A percentile compares a stretch with the other conserved stretches of the same genome.
These are phyloP conservation scores for Xylaria grammica DNA, from an alignment of 495 filamentous ascomycete species.

Conservation along the genomic window DNA sequence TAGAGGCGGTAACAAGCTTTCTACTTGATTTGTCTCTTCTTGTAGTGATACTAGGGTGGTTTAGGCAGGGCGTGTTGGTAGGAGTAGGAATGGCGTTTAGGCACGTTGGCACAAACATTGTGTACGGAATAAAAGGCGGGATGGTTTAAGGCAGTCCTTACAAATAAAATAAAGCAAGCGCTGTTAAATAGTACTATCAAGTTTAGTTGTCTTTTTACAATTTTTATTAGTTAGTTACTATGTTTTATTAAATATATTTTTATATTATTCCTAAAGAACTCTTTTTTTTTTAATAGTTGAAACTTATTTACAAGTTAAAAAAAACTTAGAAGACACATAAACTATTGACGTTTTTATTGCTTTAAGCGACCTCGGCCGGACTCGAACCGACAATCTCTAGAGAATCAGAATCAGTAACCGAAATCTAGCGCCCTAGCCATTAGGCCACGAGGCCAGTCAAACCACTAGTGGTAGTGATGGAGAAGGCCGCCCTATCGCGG, in stretches of 20 bases:
- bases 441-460: constrained; percentile 13
- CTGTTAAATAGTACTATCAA: constrained; percentile 8
- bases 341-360: too few relatives aligned
- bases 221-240: neutral
- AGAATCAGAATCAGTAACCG: constrained; percentile 1
- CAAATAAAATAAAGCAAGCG: constrained; percentile 6
- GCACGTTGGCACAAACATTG: neutral
- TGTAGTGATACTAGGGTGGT: constrained; percentile 2
- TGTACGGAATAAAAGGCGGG: neutral
- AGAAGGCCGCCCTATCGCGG: neutral
- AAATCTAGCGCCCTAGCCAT: constrained; percentile 20
- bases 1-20: neutral
- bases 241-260: too few relatives aligned
- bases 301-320: too few relatives aligned
- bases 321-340: too few relatives aligned
- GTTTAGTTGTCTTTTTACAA: neutral
- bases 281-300: too few relatives aligned
- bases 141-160: neutral
- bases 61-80: constrained; percentile 3
- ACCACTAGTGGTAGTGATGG: constrained; percentile 1
- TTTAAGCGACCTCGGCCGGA: constrained; percentile 17
- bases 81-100: neutral
- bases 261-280: too few relatives aligned
- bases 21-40: neutral
- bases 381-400: constrained; percentile 19